A percentile compares a stretch with the other conserved stretches of the same genome.
phyloP scores from a whole-genome alignment of 176 grass and related monocot genomes.

The Oryza longistaminata region DNA sequence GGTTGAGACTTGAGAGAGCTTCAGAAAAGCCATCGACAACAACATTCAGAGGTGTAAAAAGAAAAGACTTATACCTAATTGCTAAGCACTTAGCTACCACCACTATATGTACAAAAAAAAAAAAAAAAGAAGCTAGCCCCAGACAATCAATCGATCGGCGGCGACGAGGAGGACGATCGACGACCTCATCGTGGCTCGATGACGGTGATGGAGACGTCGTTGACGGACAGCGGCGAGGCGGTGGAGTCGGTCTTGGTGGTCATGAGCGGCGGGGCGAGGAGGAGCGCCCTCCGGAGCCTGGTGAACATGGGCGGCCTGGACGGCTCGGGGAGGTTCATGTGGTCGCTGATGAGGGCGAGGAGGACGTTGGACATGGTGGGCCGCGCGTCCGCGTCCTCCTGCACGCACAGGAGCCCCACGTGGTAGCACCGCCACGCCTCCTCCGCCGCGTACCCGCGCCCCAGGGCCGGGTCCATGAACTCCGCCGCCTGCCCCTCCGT shows the following conservation, averaged over 20 bases:
- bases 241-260: constrained; percentile 38
- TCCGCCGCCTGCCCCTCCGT: constrained; percentile 25
- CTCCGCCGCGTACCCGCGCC: constrained; percentile 12
- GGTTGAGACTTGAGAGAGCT: too few species aligned
- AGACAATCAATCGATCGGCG: too few species aligned
- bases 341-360: constrained; percentile 77
- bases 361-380: constrained; percentile 76
- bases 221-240: constrained; percentile 40
- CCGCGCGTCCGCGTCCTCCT: constrained; percentile 66
- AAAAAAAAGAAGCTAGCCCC: too few species aligned
- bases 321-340: constrained; percentile 49
- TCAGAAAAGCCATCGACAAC: too few species aligned
- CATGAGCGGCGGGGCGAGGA: constrained; percentile 15
- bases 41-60: neutral
- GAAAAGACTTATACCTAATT: neutral
- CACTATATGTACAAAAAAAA: too few species aligned
- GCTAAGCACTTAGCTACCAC: too few species aligned
- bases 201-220: constrained; percentile 65
- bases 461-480: constrained; percentile 65
- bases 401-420: constrained; percentile 73
- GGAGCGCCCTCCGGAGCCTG: constrained; percentile 9
- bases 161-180: too few species aligned
- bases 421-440: constrained; percentile 75
- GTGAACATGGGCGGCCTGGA: constrained; percentile 43
- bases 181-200: constrained; percentile 56